Conservation (phyloP, 228 moss, liverwort and hornwort species). For the Sphagnum fallax region DNA sequence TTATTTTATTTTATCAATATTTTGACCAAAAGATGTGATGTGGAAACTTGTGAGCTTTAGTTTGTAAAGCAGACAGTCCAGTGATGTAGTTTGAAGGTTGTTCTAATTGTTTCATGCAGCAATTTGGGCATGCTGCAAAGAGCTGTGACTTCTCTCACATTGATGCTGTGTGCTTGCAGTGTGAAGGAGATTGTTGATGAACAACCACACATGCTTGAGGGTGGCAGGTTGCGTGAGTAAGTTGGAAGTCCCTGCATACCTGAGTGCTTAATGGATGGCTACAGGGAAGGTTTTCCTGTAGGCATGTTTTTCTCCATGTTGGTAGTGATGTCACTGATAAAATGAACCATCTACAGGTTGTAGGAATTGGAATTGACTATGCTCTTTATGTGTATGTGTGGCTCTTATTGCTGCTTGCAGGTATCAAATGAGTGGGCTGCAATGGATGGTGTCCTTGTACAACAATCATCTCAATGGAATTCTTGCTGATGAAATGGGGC, state of each 20-base stretch:
- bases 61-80: neutral
- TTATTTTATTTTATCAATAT: neutral
- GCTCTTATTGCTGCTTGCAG: conserved; percentile 23
- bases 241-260: conserved; percentile 14
- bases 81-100: neutral
- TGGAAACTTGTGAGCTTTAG: neutral
- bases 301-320: too few relatives aligned
- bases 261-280: too few relatives aligned
- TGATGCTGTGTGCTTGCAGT: conserved; percentile 32
- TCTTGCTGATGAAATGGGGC: conserved; percentile 99
- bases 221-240: conserved; percentile 98
- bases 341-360: too few relatives aligned
- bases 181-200: conserved; percentile 88
- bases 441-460: conserved; percentile 97
- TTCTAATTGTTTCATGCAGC: too few relatives aligned
- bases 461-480: conserved; percentile 98
- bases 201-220: conserved; percentile 76
- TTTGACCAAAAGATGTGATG: neutral
- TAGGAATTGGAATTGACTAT: too few relatives aligned
- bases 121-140: too few relatives aligned
- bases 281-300: too few relatives aligned
- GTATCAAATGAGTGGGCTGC: conserved; percentile 96
- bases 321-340: too few relatives aligned
- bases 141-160: neutral
- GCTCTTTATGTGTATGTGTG: too few relatives aligned